phyloP scores from a whole-genome alignment of 768 basidiomycete species.

The Naematelia encephala region DNA sequence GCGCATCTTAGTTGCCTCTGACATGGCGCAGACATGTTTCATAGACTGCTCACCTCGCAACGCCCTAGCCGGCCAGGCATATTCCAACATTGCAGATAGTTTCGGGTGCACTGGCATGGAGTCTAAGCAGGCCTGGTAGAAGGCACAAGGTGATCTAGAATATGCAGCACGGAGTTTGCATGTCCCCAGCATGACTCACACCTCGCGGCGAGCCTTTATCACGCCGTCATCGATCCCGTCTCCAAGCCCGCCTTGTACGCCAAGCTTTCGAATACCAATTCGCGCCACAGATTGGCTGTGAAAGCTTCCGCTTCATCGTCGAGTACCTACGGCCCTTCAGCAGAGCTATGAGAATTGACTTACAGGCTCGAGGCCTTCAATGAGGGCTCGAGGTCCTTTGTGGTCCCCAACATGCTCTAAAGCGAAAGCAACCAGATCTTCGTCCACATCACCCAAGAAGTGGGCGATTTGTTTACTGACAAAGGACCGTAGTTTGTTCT shows the following conservation, averaged over 20 bases:
- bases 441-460: slow-evolving; percentile 87
- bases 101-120: neutral
- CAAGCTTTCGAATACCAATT: slow-evolving; percentile 92
- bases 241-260: slow-evolving; percentile 84
- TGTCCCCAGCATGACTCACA: neutral
- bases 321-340: slow-evolving; percentile 61
- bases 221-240: slow-evolving; percentile 76
- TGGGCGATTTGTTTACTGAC: slow-evolving; percentile 78
- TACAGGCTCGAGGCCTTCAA: slow-evolving; percentile 88
- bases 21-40: neutral
- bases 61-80: neutral
- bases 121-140: neutral
- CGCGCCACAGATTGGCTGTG: slow-evolving; percentile 77
- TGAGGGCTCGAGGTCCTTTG: slow-evolving; percentile 75
- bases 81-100: neutral
- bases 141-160: neutral
- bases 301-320: slow-evolving; percentile 86
- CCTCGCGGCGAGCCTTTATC: neutral
- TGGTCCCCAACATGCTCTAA: slow-evolving; percentile 89
- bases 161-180: neutral
- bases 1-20: neutral
- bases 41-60: neutral
- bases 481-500: slow-evolving; percentile 79
- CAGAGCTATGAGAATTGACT: slow-evolving; percentile 48
- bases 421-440: slow-evolving; percentile 90